Conservation (phyloP, 2,329 filamentous ascomycete genomes). For the Niveomyces coronatus region DNA sequence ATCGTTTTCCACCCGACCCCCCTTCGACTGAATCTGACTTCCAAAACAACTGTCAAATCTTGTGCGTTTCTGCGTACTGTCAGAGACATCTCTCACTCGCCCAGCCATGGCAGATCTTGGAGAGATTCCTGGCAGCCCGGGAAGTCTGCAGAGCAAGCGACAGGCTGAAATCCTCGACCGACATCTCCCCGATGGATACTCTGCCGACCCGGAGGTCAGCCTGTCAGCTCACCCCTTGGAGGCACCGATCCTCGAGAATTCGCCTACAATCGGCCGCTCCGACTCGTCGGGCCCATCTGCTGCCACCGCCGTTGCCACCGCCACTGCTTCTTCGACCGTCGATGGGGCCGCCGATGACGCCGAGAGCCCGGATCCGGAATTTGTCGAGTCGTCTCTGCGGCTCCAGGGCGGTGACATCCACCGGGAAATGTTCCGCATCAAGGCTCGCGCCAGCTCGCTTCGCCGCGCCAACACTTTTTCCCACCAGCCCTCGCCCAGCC, state of each 20-base stretch:
- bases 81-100: neutral
- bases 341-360: slow-evolving; percentile 15
- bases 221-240: slow-evolving; percentile 15
- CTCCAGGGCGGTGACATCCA: slow-evolving; percentile 72
- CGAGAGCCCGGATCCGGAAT: slow-evolving; percentile 27
- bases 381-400: slow-evolving; percentile 49
- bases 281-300: slow-evolving; percentile 11
- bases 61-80: too few species aligned
- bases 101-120: slow-evolving; percentile 19
- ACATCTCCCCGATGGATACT: slow-evolving; percentile 29
- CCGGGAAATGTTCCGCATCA: slow-evolving; percentile 66
- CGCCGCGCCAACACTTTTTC: slow-evolving; percentile 60
- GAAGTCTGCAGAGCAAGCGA: slow-evolving; percentile 19
- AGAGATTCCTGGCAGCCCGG: slow-evolving; percentile 17
- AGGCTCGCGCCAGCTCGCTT: slow-evolving; percentile 40
- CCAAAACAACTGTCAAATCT: too few species aligned
- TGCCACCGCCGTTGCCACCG: slow-evolving; percentile 9
- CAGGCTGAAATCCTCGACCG: slow-evolving; percentile 27
- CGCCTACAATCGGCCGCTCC: slow-evolving; percentile 2
- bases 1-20: too few species aligned
- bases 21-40: too few species aligned
- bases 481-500: slow-evolving; percentile 29
- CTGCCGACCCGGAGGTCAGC: slow-evolving; percentile 28
- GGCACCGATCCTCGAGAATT: slow-evolving; percentile 10
- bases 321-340: slow-evolving; percentile 12